These are phyloP conservation scores for Xylaria sp. DNA, from an alignment of 2,329 filamentous ascomycete genomes.

Conservation along the genomic window DNA sequence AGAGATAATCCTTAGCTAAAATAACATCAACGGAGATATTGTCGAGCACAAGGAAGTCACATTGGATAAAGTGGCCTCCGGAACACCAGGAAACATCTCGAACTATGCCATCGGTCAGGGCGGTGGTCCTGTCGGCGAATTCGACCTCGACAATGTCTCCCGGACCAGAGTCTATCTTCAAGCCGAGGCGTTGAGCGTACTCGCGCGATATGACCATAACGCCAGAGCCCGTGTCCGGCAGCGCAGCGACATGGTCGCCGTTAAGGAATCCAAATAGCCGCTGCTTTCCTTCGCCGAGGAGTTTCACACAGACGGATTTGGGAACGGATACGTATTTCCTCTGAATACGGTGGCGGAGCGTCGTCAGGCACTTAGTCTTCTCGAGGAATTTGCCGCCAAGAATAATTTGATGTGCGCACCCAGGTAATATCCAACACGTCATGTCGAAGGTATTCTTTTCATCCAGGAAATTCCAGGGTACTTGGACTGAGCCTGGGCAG, in stretches of 20 bases:
- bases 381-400: conserved; percentile 16
- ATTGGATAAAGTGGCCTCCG: conserved; percentile 4
- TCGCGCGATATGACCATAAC: conserved; percentile 2
- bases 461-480: conserved; percentile 4
- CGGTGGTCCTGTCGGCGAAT: conserved; percentile 14
- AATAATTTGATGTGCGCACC: conserved; percentile 1
- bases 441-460: background rate
- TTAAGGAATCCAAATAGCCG: conserved; percentile 7
- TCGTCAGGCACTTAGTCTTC: conserved; percentile 8
- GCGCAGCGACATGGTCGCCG: background rate
- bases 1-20: conserved; percentile 16
- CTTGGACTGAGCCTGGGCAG: conserved; percentile 4
- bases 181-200: background rate
- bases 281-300: conserved; percentile 5
- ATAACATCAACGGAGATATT: conserved; percentile 14
- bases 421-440: conserved; percentile 13
- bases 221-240: conserved; percentile 19
- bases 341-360: background rate
- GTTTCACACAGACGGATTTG: conserved; percentile 1
- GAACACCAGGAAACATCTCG: conserved; percentile 5
- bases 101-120: background rate
- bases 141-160: conserved; percentile 15
- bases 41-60: conserved; percentile 21
- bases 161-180: background rate
- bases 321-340: background rate